Base-by-base conservation (phyloP, 768 basidiomycete genomes). In the Tylopilus subfusipes region DNA sequence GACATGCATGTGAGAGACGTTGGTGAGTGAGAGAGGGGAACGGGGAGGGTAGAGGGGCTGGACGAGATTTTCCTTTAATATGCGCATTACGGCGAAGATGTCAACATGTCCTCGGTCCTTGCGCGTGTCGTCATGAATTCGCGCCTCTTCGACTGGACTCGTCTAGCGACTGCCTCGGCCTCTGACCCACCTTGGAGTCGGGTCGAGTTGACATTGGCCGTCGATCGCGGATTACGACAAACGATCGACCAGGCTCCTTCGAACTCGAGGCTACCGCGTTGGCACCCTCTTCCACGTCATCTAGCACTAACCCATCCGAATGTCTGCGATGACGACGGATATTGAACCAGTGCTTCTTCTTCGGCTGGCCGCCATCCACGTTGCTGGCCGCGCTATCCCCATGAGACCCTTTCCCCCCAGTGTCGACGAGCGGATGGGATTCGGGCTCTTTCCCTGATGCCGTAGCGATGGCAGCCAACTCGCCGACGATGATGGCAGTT, bases 401-500 rank as follows among this genome's bases (percentile, higher is more conserved):
- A 21, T 56, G 60, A 33, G 55, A 46, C 30, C 54, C 59, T 30
- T 50, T 62, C 4, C 60, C 62, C 11, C 57, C 59, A 10, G 53
- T 27, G 16, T 65, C 68, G 5, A 50, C 55, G 46, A 70, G 38
- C 1, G 60, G 57, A 30, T 64, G 62, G 21, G 58, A 58, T 43
- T 70, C 68, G 34, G 60, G 34, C 9, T 39, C 40, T 13, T 58
- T 40, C 5, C 54, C 45, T 49, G 69, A 56, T 27, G 57, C 48
- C 53, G 55, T 33, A 59, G 56, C 53, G 53, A 63, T 58, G 57
- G 63, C 49, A 66, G 61, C 57, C 69, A 68, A 45, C 71, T 77
- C 79, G 58, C 86, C 77, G 54, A 93, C 89, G n/a, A 93, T 83
- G 54, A 93, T 82, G 2, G 91, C 91, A 3, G 85, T 86, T 67